Evolutionary conservation across 2,329 filamentous ascomycete species (phyloP).

Genomic region (Curvularia verruculosa): DNA sequence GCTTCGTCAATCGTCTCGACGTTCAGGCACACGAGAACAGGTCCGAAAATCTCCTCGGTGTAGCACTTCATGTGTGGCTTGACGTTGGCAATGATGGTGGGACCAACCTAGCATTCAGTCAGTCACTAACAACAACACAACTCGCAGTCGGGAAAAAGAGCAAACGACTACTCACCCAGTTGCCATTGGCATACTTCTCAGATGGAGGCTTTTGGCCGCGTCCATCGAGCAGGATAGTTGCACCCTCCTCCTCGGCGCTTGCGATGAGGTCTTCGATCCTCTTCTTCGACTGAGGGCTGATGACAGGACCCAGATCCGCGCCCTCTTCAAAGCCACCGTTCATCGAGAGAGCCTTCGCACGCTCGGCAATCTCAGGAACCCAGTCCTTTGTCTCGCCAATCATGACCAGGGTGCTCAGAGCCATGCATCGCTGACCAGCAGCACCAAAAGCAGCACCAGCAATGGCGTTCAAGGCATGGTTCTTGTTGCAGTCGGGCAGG

Average conservation of each 20-base stretch:
- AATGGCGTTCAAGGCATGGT: conserved; percentile 84
- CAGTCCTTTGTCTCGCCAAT: conserved; percentile 85
- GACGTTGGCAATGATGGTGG: conserved; percentile 82
- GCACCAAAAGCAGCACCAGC: conserved; percentile 84
- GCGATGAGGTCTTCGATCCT: conserved; percentile 78
- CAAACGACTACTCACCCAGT: conserved; percentile 65
- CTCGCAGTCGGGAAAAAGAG: no score
- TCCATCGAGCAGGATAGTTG: conserved; percentile 81
- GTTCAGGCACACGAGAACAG: conserved; percentile 81
- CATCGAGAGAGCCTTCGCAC: conserved; percentile 73
- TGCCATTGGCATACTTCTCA: conserved; percentile 80
- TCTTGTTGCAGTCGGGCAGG: conserved; percentile 87
- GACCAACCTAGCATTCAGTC: conserved; percentile 64
- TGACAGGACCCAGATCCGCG: conserved; percentile 81
- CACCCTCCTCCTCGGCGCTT: conserved; percentile 79
- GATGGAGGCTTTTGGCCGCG: conserved; percentile 73
- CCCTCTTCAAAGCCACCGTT: conserved; percentile 82
- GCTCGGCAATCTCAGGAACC: conserved; percentile 77
- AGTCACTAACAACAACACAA: no score
- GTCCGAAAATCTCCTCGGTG: conserved; percentile 83
- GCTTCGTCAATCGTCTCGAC: conserved; percentile 79
- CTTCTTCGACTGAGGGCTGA: conserved; percentile 77
- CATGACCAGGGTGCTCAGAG: conserved; percentile 80
- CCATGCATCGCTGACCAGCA: conserved; percentile 87
- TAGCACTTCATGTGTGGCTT: conserved; percentile 84